Base-by-base conservation (phyloP, 1,284 basidiomycete species). In the Sparassis latifolia region DNA sequence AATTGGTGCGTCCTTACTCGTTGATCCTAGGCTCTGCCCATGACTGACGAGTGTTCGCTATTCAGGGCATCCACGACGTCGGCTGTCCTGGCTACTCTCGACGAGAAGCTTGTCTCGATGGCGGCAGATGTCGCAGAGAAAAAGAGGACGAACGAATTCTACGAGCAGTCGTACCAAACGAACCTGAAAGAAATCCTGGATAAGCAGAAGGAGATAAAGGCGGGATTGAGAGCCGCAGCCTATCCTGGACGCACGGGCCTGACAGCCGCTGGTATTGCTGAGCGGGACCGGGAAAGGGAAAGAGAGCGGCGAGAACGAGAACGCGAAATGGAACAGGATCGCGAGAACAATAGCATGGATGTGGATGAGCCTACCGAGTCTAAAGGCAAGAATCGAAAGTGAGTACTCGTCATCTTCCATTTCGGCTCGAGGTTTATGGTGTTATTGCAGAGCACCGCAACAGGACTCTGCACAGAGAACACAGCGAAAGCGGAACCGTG, bases 61-160 rank as follows among this genome's bases (percentile, higher is more conserved):
- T 35, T 33, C 55, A 91, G 89, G 89, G 82, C 86, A 31, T 70
- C 75, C 5, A 91, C 86, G 10, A 90, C 90, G 1, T 74, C 82
- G n/a, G 66, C 70, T 3, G 73, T 82, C 10, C 67, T 84, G 42
- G 61, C 73, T n/a, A 73, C 80, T 3, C 71, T 84, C 9, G 80
- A 84, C 60, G 65, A 70, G 33, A 80, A 81, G 63, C 74, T 84
- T 43, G 63, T 67, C 2, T 56, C 69, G 20, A 73, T 84, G 33
- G 63, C 77, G 3, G 57, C 64, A 5, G 69, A 75, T 49, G 61
- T 69, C 1, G 66, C 66, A 2, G 62, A 64, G 2, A 58, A 60
- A 27, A 68, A 68, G 50, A 61, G 62, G 7, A 71, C 72, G 42
- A 62, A 61, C 45, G 66, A 66, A 37, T 62, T 62, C 2, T 75